These are phyloP conservation scores for Hanseniaspora guilliermondii DNA, from an alignment of 805 yeast genomes.

Conservation along the genomic window DNA sequence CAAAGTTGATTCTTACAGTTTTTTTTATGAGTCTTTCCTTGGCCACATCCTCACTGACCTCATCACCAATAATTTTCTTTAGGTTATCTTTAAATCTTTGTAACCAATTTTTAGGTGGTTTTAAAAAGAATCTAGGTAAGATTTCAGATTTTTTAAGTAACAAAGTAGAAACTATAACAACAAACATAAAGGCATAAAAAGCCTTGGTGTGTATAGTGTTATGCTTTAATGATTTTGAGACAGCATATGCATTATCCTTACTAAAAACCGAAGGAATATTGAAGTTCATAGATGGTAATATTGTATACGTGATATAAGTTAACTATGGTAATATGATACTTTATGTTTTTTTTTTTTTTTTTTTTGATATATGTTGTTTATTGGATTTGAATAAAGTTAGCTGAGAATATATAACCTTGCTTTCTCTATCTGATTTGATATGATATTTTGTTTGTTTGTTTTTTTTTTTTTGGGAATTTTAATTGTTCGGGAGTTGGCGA, in stretches of 20 bases:
- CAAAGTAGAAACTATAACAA: neutral
- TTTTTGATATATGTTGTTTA: no score
- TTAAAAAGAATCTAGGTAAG: constrained; percentile 1
- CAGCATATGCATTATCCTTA: neutral
- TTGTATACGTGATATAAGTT: neutral
- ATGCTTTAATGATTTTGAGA: neutral
- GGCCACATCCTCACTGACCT: neutral
- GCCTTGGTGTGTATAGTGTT: neutral
- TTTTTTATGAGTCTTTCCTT: neutral
- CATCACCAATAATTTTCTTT: neutral
- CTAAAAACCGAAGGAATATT: neutral
- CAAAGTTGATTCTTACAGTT: constrained; percentile 13
- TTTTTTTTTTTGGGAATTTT: neutral
- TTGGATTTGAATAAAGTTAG: neutral
- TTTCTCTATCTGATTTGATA: no score
- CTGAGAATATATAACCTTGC: neutral
- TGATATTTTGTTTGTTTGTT: neutral
- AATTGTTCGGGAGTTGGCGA: neutral
- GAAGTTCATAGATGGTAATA: neutral
- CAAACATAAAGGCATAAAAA: neutral
- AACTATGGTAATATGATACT: neutral
- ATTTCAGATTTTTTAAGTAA: neutral
- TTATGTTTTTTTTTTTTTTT: neutral
- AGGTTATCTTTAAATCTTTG: constrained; percentile 9
- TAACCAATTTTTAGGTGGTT: constrained; percentile 13